Percentiles rank a stretch among this genome's conserved stretches.
phyloP scores from a whole-genome alignment of 768 basidiomycete genomes.

The Tricholoma hemisulphureum region DNA sequence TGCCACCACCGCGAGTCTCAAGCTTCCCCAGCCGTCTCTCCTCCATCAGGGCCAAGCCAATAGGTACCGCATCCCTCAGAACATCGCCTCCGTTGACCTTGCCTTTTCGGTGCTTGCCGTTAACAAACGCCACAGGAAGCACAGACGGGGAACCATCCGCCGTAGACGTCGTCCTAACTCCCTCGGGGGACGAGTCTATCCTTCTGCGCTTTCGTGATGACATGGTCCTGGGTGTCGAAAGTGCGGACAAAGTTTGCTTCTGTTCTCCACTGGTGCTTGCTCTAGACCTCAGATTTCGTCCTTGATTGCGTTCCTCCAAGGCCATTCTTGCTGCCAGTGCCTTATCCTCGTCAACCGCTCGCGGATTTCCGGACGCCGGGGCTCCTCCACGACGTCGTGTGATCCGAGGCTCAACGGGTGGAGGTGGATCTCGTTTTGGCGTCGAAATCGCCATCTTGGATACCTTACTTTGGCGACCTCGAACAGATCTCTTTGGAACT shows the following conservation, averaged over 20 bases:
- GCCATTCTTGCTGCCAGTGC: constrained; percentile 27
- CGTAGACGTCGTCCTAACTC: constrained; percentile 15
- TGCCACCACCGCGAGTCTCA: constrained; percentile 18
- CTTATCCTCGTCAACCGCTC: constrained; percentile 23
- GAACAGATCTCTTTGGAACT: not conserved
- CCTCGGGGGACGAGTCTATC: constrained; percentile 39
- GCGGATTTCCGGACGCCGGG: not conserved
- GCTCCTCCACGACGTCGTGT: not conserved
- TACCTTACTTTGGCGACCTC: constrained; percentile 10
- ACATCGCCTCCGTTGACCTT: constrained; percentile 2
- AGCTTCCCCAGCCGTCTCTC: constrained; percentile 15
- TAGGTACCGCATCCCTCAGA: not conserved
- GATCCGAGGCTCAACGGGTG: not conserved
- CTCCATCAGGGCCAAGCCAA: not conserved
- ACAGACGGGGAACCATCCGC: constrained; percentile 5
- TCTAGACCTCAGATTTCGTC: constrained; percentile 28
- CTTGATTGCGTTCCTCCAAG: constrained; percentile 24
- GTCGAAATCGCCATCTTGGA: constrained; percentile 7
- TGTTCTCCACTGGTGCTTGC: constrained; percentile 3
- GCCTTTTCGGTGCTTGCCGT: constrained; percentile 12
- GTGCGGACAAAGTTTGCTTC: constrained; percentile 5
- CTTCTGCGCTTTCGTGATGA: constrained; percentile 46
- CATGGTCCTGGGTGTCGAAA: constrained; percentile 16
- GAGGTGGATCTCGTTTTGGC: not conserved
- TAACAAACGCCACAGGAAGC: constrained; percentile 5